These are phyloP conservation scores for Thielaviopsis populi DNA, from an alignment of 2,329 filamentous ascomycete genomes.

Conservation along the genomic window DNA sequence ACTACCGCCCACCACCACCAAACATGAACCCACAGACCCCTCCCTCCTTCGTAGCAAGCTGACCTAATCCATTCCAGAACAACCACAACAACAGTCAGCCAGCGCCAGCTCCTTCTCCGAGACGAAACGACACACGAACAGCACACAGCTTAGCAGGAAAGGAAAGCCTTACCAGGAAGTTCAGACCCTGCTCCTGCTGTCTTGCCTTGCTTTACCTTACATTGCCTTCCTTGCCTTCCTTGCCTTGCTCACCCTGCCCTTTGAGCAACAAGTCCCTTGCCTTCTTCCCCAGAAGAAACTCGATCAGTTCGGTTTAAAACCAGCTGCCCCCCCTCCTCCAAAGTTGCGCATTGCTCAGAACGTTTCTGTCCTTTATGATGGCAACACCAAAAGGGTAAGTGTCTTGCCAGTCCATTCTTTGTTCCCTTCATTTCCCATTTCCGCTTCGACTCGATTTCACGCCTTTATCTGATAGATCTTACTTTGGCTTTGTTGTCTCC, in stretches of 20 bases:
- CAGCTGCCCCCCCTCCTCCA: conserved; percentile 11
- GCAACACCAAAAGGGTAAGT: conserved; percentile 16
- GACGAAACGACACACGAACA: neutral
- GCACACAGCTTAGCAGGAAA: neutral
- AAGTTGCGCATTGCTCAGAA: conserved; percentile 10
- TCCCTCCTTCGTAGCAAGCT: neutral
- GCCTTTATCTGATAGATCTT: neutral
- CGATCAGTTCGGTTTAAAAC: conserved; percentile 12
- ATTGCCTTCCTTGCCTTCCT: too few relatives aligned
- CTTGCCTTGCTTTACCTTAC: neutral
- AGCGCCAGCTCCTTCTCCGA: neutral
- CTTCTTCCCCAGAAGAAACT: conserved; percentile 1
- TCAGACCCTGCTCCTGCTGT: neutral
- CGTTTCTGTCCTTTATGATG: conserved; percentile 13
- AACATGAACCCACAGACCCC: neutral
- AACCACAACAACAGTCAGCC: neutral
- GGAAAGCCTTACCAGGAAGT: neutral
- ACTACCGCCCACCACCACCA: neutral
- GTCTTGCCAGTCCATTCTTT: neutral
- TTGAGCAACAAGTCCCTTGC: neutral
- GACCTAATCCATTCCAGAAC: neutral
- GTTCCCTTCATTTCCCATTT: neutral
- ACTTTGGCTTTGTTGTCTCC: neutral
- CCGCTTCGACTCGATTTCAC: neutral
- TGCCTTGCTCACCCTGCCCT: neutral